phyloP scores from a whole-genome alignment of 2,329 filamentous ascomycete species.

The Eutypa lata region DNA sequence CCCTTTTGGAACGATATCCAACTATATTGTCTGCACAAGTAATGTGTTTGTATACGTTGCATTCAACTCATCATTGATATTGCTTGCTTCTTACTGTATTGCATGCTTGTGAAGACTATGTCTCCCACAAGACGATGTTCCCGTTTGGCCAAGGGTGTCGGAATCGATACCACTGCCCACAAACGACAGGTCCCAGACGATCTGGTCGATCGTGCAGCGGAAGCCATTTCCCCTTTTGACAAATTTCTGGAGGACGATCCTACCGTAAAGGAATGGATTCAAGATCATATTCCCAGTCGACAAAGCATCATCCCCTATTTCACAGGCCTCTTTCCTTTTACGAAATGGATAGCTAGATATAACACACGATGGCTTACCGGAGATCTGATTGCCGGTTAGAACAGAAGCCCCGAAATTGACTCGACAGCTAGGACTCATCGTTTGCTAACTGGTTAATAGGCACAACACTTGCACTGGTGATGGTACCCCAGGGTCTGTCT shows the following conservation, averaged over 20 bases:
- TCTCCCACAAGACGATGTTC: neutral
- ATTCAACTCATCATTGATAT: neutral
- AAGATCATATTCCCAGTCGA: slow-evolving; percentile 49
- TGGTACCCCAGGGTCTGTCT: slow-evolving; percentile 78
- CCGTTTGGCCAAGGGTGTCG: slow-evolving; percentile 3
- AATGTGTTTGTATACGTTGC: no score
- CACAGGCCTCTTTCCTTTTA: slow-evolving; percentile 58
- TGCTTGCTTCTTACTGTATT: neutral
- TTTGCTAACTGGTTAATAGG: slow-evolving; percentile 22
- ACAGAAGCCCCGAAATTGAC: slow-evolving; percentile 20
- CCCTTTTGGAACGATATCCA: no score
- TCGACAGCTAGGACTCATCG: neutral
- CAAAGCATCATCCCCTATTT: slow-evolving; percentile 48
- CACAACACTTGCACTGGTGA: slow-evolving; percentile 69
- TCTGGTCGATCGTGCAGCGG: slow-evolving; percentile 1
- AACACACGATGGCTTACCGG: slow-evolving; percentile 70
- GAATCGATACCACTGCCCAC: slow-evolving; percentile 6
- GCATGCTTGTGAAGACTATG: neutral
- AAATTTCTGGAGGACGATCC: slow-evolving; percentile 68
- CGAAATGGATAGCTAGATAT: slow-evolving; percentile 67
- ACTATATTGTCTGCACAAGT: no score
- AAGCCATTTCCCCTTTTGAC: slow-evolving; percentile 42
- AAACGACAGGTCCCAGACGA: neutral
- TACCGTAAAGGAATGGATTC: slow-evolving; percentile 59
- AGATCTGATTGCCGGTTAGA: slow-evolving; percentile 65